These are phyloP conservation scores for Polychaeton citri DNA, from an alignment of 2,329 filamentous ascomycete genomes.

Conservation along the genomic window DNA sequence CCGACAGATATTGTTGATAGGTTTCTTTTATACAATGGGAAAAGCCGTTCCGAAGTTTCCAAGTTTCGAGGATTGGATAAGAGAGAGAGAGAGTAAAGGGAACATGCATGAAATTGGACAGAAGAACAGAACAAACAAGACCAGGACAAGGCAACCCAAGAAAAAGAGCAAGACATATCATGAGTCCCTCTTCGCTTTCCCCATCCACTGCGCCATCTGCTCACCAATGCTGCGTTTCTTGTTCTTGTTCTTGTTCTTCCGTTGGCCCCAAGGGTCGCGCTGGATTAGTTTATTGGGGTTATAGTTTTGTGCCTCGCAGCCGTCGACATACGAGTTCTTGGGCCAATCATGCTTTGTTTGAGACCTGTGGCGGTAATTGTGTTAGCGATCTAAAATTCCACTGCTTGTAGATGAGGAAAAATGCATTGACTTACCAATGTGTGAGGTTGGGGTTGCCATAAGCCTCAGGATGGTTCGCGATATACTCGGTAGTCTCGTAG, in stretches of 20 bases:
- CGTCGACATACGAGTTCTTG: slow-evolving; percentile 47
- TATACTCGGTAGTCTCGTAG: slow-evolving; percentile 56
- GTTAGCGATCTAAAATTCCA: too few species aligned
- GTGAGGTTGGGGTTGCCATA: slow-evolving; percentile 55
- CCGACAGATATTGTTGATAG: too few species aligned
- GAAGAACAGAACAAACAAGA: too few species aligned
- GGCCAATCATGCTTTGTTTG: slow-evolving; percentile 46
- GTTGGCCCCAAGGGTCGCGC: not conserved
- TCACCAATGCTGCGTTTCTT: not conserved
- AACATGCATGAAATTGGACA: too few species aligned
- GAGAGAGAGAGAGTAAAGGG: too few species aligned
- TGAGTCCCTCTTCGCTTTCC: too few species aligned
- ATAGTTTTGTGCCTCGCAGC: slow-evolving; percentile 27
- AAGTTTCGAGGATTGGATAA: too few species aligned
- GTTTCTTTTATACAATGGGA: too few species aligned
- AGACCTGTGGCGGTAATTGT: slow-evolving; percentile 27
- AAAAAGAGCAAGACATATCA: too few species aligned
- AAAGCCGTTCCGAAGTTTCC: too few species aligned
- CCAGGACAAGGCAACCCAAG: too few species aligned
- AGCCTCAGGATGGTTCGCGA: slow-evolving; percentile 44
- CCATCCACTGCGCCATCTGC: not conserved
- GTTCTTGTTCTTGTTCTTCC: slow-evolving; percentile 1
- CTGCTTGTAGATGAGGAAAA: too few species aligned
- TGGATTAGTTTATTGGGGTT: slow-evolving; percentile 1
- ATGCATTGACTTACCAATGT: slow-evolving; percentile 36